Evolutionary conservation across 768 basidiomycete species (phyloP).

Genomic region (Auricularia cornea): DNA sequence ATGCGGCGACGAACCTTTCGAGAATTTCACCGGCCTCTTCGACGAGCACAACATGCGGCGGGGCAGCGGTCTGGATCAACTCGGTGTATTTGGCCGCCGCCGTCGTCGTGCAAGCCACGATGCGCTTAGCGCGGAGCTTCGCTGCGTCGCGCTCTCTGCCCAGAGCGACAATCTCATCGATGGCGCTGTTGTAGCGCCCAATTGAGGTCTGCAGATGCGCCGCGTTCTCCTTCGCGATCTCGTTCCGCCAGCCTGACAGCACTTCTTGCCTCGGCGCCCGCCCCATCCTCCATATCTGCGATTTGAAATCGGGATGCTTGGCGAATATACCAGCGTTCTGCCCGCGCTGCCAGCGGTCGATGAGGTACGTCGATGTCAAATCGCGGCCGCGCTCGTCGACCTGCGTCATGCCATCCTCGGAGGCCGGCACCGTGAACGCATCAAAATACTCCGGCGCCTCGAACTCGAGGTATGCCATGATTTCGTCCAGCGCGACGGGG

Average conservation of each 20-base stretch:
- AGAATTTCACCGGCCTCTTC: conserved; percentile 71
- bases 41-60: conserved; percentile 49
- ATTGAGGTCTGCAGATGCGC: conserved; percentile 25
- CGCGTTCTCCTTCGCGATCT: conserved; percentile 27
- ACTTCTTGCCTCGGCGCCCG: conserved; percentile 18
- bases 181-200: conserved; percentile 33
- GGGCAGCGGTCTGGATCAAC: conserved; percentile 34
- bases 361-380: conserved; percentile 32
- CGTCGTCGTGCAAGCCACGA: conserved; percentile 64
- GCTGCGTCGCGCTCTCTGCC: conserved; percentile 26
- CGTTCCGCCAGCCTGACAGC: conserved; percentile 27
- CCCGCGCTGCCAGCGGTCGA: conserved; percentile 41
- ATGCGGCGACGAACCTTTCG: conserved; percentile 27
- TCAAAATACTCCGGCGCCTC: conserved; percentile 35
- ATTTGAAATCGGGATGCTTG: conserved; percentile 12
- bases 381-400: conserved; percentile 34
- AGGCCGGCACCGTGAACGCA: conserved; percentile 25
- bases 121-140: conserved; percentile 37
- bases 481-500: conserved; percentile 17
- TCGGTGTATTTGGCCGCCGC: conserved; percentile 54
- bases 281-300: conserved; percentile 32
- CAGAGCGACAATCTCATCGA: conserved; percentile 28
- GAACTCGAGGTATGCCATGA: conserved; percentile 45
- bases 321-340: conserved; percentile 36
- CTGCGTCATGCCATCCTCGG: conserved; percentile 36